A percentile compares a stretch with the other conserved stretches of the same genome.
Conservation (phyloP, 106 monocot species). For the Narthecium ossifragum region DNA sequence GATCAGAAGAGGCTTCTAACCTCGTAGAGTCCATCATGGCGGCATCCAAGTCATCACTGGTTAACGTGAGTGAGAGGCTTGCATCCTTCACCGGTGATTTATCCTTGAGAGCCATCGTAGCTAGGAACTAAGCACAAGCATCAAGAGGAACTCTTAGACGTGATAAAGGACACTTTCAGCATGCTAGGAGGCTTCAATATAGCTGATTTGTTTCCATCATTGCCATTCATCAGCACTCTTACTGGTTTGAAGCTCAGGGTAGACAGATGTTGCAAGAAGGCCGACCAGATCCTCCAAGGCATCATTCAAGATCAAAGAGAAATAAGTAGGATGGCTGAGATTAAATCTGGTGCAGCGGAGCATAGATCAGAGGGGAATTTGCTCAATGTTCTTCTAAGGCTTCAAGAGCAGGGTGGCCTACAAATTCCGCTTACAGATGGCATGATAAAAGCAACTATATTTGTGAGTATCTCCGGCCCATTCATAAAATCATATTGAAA, state of each 20-base stretch:
- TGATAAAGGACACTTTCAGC: background rate
- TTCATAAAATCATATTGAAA: background rate
- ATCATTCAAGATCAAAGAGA: constrained; percentile 27
- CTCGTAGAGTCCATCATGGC: constrained; percentile 7
- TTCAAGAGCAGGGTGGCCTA: constrained; percentile 10
- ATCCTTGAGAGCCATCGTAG: constrained; percentile 4
- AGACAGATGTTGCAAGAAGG: background rate
- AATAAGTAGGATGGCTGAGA: too few relatives aligned
- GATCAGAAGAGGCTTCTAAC: constrained; percentile 14
- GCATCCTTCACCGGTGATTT: constrained; percentile 25
- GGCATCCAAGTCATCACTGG: background rate
- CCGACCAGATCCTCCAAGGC: constrained; percentile 8
- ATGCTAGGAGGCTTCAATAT: constrained; percentile 14
- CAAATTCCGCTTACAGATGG: constrained; percentile 4
- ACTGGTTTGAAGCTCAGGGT: constrained; percentile 5
- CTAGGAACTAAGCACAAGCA: constrained; percentile 1
- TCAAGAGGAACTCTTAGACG: background rate
- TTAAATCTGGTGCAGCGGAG: too few relatives aligned
- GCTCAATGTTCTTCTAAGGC: constrained; percentile 28
- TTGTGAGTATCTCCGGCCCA: constrained; percentile 9
- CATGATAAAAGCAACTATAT: constrained; percentile 23
- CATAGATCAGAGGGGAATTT: constrained; percentile 11
- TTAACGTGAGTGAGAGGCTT: too few relatives aligned
- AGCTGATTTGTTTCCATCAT: constrained; percentile 39
- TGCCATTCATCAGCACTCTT: background rate